These are phyloP conservation scores for Withania somnifera DNA, from an alignment of 305 asterid genomes.

Conservation along the genomic window DNA sequence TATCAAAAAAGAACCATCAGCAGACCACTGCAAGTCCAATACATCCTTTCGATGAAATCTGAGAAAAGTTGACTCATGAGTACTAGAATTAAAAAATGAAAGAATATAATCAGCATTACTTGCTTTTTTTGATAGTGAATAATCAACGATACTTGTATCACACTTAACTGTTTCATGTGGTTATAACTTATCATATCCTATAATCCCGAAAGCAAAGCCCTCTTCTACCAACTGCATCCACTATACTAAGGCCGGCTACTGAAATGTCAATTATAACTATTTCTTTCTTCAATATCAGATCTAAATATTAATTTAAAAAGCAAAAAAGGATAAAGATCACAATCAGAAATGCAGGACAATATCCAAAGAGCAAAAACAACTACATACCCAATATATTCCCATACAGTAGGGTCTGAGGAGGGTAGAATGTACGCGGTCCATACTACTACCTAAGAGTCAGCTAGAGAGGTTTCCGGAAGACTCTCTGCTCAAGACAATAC, in stretches of 20 bases:
- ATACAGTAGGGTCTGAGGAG: too few species aligned
- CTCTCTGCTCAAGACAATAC: too few species aligned
- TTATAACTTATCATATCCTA: neutral
- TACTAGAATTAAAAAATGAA: neutral
- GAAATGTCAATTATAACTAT: neutral
- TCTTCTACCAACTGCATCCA: neutral
- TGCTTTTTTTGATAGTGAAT: neutral
- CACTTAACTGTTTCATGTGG: neutral
- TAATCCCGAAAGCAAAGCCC: neutral
- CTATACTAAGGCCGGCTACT: neutral
- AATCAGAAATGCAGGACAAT: neutral
- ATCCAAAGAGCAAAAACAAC: too few species aligned
- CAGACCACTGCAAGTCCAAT: conserved; percentile 87
- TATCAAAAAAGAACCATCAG: conserved; percentile 66
- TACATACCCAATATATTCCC: too few species aligned
- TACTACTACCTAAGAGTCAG: too few species aligned
- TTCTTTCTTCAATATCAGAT: neutral
- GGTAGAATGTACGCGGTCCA: too few species aligned
- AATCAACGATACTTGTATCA: neutral
- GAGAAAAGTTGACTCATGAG: conserved; percentile 10
- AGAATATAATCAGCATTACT: neutral
- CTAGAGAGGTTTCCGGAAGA: too few species aligned
- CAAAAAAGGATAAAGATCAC: neutral
- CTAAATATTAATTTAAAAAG: neutral
- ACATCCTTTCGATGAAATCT: conserved; percentile 98